Base-by-base conservation (phyloP, 192 early-diverging fungal species). In the Rhizophagus prolifer region DNA sequence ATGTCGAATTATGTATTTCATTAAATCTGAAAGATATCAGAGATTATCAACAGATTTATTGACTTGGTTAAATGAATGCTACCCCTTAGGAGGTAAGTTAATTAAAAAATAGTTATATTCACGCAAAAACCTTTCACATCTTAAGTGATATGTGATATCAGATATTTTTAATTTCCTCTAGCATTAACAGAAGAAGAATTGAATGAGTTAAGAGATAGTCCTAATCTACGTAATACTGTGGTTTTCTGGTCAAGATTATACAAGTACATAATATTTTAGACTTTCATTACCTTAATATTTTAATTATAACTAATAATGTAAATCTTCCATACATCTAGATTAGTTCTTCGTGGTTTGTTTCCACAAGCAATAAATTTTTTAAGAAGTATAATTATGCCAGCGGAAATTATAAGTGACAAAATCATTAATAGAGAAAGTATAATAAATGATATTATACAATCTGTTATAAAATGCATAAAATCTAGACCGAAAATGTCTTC, bases 1-100 rank as follows among this genome's bases (percentile, higher is more conserved):
- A 41, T 67, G 65, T 36, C 31, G 65, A 44, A 67, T 67, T n/a
- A 67, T 67, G 30, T 67, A 67, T 67, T 41, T 67, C 21, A 31
- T n/a, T 9, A n/a, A 30, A 67, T 41, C 30, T n/a, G 21, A 67
- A 67, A 36, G 36, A n/a, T 67, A 67, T n/a, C 61, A 63, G 2
- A 30, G 31, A 67, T 36, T 67, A 21, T 67, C 65, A 67, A 31
- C 13, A 16, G 65, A 67, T 41, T 21, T 67, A n/a, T 8, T 41
- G 9, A 38, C 30, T 38, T 67, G 65, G 65, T n/a, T 41, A 67
- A 67, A 67, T 67, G 21, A 67, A n/a, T 67, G 34, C 30, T 41
- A 41, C 36, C 31, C 34, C 30, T 23, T 67, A 9, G 31, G 9
- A 41, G 31, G 34, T 67, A 64, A 64, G 9, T 64, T 16, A 16